Base-by-base conservation (phyloP, 192 early-diverging fungal genomes). In the Geranomyces michiganensis region DNA sequence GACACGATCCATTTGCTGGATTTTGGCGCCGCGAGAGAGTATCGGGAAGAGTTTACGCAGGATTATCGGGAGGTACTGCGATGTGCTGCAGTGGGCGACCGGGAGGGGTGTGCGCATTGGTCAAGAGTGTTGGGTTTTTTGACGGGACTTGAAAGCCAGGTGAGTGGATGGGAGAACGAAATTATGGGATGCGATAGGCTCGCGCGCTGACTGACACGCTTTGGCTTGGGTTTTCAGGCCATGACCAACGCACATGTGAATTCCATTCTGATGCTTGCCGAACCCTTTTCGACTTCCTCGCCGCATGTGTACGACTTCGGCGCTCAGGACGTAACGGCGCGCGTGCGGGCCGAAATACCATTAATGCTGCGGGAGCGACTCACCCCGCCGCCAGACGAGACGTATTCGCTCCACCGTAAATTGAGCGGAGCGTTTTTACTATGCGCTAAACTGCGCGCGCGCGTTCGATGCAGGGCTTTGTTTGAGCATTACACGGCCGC, bases 331-430 rank as follows among this genome's bases (percentile, higher is more conserved):
- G 87, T 99, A 9, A 94, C 96, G 6, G 74, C 79, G 33, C 82
- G 89, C 6, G 92, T 99, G 26, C 89, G 92, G 30, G 89, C 88
- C 32, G 87, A 90, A 10, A 99, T 99, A 68, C 97, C 97, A 0
- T 85, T 92, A 9, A 99, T 99, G 97, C 84, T 99, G 61, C 84
- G 89, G 55, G 90, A 99, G 68, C 80, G 97, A 26, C 76, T 99
- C 32, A 96, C 93, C 7, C 97, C 97, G 14, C 97, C 97, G 6
- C 97, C 97, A n/a, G 97, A 99, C 68, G 95, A 96, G 76, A 94
- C 93, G 5, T 99, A 99, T 78, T 92, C 92, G 15, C 78, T 97
- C 76, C 97, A 99, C 67, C 84, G 94, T 41, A 99, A 97, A 74
- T 84, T 99, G 48, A 92, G 91, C 22, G 95, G 97, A 0, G 92